Evolutionary conservation across 108 stramenopile species (phyloP), one percentile per base, ranked within the genome.

Genomic region (Mayamaea pseudoterrestris): DNA sequence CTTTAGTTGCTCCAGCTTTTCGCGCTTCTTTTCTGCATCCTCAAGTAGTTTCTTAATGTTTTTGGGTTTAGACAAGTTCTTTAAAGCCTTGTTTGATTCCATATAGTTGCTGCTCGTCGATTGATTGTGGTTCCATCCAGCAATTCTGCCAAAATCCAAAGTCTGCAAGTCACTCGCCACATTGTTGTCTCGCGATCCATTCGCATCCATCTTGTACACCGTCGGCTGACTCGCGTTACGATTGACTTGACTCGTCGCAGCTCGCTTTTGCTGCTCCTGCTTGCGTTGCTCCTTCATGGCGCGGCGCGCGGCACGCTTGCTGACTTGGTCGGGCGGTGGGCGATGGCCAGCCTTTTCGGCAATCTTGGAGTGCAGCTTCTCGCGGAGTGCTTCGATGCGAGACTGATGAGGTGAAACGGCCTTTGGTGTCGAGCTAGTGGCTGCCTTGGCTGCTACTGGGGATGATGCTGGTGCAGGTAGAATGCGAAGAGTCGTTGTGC

Each of bases 231-330:
- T 63, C 23, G 45, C 51, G 46, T 50, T 58, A 17, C 58, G 59
- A 12, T 36, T 40, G 16, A 23, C 47, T 13, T 69, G 60, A 42
- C 50, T 63, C 0, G 45, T 25, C 27, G 17, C 20, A 5, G 47
- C 35, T 53, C 63, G 66, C 32, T 75, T 70, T 25, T 41, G 56
- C 29, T 83, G 84, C 39, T 78, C 81, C 54, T 87, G 80, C 49
- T 76, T 50, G 2, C 87, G 66, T 30, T 68, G 63, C 41, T 57
- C 61, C 60, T 84, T 89, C 54, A 84, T 82, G 27, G 77, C 80
- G 2, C 87, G 65, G 17, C 89, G 76, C 17, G 84, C 84, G 5
- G 89, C 89, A 26, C 89, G 78, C 59, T 91, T 91, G 53, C 79
- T 81, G 27, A 90, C 75, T 17, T 45, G 42, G 34, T 53, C 56